Evolutionary conservation across 2,329 filamentous ascomycete species (phyloP).

Genomic region (Exophiala xenobiotica): DNA sequence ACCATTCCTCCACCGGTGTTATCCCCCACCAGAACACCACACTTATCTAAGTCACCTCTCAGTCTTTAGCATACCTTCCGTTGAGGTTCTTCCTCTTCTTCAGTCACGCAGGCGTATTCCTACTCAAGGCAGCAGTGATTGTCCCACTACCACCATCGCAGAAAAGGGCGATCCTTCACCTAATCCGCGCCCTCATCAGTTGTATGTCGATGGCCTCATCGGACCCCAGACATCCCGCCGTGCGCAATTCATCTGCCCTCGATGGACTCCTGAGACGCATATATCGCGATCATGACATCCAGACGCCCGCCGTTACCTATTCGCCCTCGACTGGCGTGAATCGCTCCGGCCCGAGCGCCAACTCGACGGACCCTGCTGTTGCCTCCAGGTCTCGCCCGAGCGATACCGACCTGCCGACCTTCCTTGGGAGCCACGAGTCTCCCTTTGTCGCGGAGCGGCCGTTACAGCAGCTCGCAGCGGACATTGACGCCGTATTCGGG

Average conservation of each 20-base stretch:
- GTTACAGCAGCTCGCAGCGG: slow-evolving; percentile 13
- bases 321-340: slow-evolving; percentile 10
- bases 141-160: slow-evolving; percentile 16
- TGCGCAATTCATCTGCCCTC: slow-evolving; percentile 14
- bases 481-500: slow-evolving; percentile 15
- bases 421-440: slow-evolving; percentile 13
- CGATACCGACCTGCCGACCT: slow-evolving; percentile 5
- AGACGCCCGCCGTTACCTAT: slow-evolving; percentile 11
- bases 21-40: no score
- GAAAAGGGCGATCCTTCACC: slow-evolving; percentile 16
- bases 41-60: slow-evolving; percentile 1
- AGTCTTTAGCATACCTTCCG: slow-evolving; percentile 14
- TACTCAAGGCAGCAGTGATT: slow-evolving; percentile 13
- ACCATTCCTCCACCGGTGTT: background rate
- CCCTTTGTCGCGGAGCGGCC: slow-evolving; percentile 17
- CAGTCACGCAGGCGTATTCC: slow-evolving; percentile 15
- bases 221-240: slow-evolving; percentile 14
- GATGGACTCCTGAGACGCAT: slow-evolving; percentile 15
- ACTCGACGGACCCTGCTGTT: background rate
- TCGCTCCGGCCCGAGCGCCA: background rate
- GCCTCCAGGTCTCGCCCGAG: background rate
- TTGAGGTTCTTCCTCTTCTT: slow-evolving; percentile 16
- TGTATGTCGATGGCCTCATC: slow-evolving; percentile 16
- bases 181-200: slow-evolving; percentile 14
- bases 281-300: slow-evolving; percentile 11